phyloP scores from a whole-genome alignment of 441 rosid species.

The Gossypium davidsonii region DNA sequence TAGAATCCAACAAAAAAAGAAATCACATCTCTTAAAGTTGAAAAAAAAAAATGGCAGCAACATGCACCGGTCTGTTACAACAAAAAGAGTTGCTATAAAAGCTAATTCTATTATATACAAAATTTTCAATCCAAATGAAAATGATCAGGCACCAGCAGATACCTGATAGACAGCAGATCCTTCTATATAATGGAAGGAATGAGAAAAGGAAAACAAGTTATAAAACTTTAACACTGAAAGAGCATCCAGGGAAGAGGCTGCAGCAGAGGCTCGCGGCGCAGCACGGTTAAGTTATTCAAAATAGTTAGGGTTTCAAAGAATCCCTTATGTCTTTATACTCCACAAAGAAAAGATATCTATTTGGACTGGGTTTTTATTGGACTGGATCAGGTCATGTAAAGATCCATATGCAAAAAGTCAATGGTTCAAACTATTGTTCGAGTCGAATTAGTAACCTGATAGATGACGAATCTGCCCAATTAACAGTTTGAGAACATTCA shows the following conservation, averaged over 20 bases:
- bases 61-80: not conserved
- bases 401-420: not conserved
- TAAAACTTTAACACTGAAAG: not conserved
- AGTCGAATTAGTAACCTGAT: not conserved
- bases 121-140: not conserved
- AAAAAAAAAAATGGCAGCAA: not conserved
- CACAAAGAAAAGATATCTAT: not conserved
- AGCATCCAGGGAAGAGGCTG: not conserved
- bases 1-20: not conserved
- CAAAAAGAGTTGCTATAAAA: not conserved
- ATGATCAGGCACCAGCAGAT: not conserved
- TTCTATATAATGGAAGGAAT: not conserved
- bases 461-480: not conserved
- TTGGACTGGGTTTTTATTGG: not conserved
- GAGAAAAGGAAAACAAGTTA: slow-evolving; percentile 4
- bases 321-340: not conserved
- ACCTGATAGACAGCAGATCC: slow-evolving; percentile 14
- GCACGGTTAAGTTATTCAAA: not conserved
- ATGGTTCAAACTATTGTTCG: not conserved
- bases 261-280: slow-evolving; percentile 1
- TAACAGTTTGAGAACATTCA: not conserved
- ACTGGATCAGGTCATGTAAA: not conserved
- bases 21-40: not conserved
- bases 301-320: slow-evolving; percentile 11
- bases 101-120: not conserved